Evolutionary conservation across 192 early-diverging fungal species (phyloP), one percentile per base, ranked within the genome.

Genomic region (Coemansia sp.): DNA sequence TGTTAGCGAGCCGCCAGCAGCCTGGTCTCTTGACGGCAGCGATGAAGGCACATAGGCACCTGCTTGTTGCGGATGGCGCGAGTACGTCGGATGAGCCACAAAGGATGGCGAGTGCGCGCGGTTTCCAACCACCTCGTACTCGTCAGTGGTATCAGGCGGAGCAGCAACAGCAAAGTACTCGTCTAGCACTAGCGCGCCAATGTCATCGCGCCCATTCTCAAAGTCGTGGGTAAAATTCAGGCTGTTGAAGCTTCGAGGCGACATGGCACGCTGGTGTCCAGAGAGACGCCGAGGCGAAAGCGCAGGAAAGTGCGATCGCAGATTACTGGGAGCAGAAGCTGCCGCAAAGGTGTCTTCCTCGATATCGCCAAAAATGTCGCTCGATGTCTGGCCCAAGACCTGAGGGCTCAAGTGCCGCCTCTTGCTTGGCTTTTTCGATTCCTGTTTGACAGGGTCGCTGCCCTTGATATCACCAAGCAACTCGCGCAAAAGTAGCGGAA

Each of bases 71-170:
- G 39, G 13, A 6, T 62, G 64, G 9, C 67, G 69, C n/a, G 70
- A 67, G 34, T 81, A 81, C 36, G 63, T 58, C 33, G 79, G 79
- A 5, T 81, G 78, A 46, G 53, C 46, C 0, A 73, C 66, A 39
- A 69, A 74, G 21, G 78, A 72, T 10, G 78, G 78, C 31, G 78
- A 81, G 39, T 75, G 40, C 5, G 63, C 60, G 24, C 69, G 56
- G n/a, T 66, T 70, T 14, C 78, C 78, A 45, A 81, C 61, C 20
- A 82, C 80, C 23, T 82, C 80, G 10, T 77, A 82, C 34, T 82
- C 80, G 0, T 76, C 75, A 16, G 68, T 56, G 6, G 67, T 63
- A 37, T 82, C 80, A 0, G 65, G 66, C 31, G 61, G 67, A 39
- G 63, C 65, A 6, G 77, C 65, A n/a, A 71, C 57, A 34, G 71